These are phyloP conservation scores for Pseudogymnoascus sp. DNA, from an alignment of 2,329 filamentous ascomycete species.

Conservation along the genomic window DNA sequence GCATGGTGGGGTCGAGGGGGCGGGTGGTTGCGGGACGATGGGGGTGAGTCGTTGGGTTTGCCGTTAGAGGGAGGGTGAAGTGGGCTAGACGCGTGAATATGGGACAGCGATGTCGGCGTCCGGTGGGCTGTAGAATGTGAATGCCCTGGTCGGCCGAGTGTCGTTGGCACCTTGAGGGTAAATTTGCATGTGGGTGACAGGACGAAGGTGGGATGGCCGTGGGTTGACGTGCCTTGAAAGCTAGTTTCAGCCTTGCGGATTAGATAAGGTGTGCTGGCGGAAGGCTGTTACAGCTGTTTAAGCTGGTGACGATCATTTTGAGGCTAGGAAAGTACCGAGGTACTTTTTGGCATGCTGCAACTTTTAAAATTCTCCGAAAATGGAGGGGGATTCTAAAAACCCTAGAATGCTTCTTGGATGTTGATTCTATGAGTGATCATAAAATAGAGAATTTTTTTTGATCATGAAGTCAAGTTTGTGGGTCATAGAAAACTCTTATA, in stretches of 20 bases:
- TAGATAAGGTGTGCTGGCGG: not conserved
- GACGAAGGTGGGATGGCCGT: not conserved
- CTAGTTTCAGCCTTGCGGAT: conserved; percentile 1
- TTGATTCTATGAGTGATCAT: not conserved
- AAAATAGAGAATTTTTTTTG: not conserved
- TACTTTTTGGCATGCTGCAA: not conserved
- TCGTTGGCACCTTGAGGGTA: not conserved
- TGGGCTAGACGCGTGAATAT: not conserved
- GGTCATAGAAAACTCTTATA: not conserved
- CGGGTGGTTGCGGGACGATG: not conserved
- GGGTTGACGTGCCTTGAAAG: not conserved
- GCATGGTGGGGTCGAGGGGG: conserved; percentile 44
- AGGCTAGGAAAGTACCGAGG: not conserved
- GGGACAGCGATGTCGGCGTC: not conserved
- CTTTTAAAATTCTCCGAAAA: conserved; percentile 1
- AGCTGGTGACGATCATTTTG: not conserved
- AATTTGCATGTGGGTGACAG: not conserved
- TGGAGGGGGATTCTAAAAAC: not conserved
- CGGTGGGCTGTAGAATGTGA: not conserved
- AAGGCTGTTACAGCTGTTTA: not conserved
- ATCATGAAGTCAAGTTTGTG: not conserved
- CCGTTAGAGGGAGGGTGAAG: not conserved
- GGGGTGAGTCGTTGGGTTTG: not conserved
- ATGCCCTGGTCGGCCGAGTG: not conserved
- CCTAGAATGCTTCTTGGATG: not conserved